Percentiles rank a stretch among this genome's conserved stretches.
Conservation (phyloP, 2,329 filamentous ascomycete species). For the Sarocladiaceae sp. region DNA sequence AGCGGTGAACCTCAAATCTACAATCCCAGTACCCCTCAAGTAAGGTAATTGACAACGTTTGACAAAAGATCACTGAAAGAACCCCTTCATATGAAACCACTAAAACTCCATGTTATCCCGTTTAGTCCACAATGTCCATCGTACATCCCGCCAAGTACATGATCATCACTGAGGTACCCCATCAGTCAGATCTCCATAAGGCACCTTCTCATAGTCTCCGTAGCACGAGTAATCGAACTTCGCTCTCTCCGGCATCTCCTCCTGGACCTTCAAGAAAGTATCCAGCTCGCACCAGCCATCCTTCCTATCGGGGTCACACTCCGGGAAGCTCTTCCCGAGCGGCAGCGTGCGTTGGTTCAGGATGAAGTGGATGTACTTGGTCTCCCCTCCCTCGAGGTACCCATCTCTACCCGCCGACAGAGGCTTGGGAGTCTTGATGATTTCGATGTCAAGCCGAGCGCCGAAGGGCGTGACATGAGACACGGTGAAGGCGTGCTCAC, state of each 20-base stretch:
- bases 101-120: too few relatives aligned
- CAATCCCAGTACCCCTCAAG: too few relatives aligned
- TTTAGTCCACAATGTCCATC: too few relatives aligned
- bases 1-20: too few relatives aligned
- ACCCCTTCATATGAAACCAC: too few relatives aligned
- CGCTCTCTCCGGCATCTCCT: slow-evolving; percentile 50
- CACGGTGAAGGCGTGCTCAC: slow-evolving; percentile 56
- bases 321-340: slow-evolving; percentile 56
- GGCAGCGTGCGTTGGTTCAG: slow-evolving; percentile 70
- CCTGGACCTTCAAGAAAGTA: slow-evolving; percentile 59
- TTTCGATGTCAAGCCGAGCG: slow-evolving; percentile 65
- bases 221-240: slow-evolving; percentile 62
- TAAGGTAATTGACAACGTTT: too few relatives aligned
- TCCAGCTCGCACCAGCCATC: slow-evolving; percentile 74
- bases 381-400: slow-evolving; percentile 47
- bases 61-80: too few relatives aligned
- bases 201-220: slow-evolving; percentile 38
- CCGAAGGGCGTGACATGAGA: slow-evolving; percentile 66
- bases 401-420: slow-evolving; percentile 48
- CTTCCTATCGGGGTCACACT: slow-evolving; percentile 54
- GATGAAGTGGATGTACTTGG: slow-evolving; percentile 67
- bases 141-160: too few relatives aligned
- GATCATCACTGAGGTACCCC: slow-evolving; percentile 25
- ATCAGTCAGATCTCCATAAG: slow-evolving; percentile 33
- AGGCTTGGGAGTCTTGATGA: slow-evolving; percentile 62